Conservation (phyloP, 495 filamentous ascomycete species). For the Pseudomonodictys pantanalensis region DNA sequence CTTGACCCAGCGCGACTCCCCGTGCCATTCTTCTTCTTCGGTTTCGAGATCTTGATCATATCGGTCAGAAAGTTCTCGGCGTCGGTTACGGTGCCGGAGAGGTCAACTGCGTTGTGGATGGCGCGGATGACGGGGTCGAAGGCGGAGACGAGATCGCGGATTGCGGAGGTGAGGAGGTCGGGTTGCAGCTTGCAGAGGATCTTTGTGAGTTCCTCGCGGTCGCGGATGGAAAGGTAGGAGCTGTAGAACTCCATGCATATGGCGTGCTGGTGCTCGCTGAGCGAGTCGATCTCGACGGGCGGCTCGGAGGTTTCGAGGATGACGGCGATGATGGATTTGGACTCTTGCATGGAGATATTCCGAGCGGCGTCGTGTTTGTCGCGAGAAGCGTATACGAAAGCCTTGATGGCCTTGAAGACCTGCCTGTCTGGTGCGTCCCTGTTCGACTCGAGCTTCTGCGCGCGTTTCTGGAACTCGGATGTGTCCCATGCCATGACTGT, state of each 20-base stretch:
- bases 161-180: conserved; percentile 56
- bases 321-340: conserved; percentile 52
- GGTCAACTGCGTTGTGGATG: conserved; percentile 62
- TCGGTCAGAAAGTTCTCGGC: conserved; percentile 58
- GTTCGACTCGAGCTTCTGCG: conserved; percentile 52
- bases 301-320: conserved; percentile 45
- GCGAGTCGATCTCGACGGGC: conserved; percentile 27
- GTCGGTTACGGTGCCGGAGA: conserved; percentile 57
- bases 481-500: conserved; percentile 61
- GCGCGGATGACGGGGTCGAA: conserved; percentile 66
- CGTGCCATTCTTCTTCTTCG: conserved; percentile 21
- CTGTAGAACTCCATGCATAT: conserved; percentile 59
- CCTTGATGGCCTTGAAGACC: conserved; percentile 50
- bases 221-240: conserved; percentile 56
- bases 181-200: conserved; percentile 57
- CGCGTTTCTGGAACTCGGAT: conserved; percentile 53
- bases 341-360: conserved; percentile 29
- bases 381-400: conserved; percentile 46
- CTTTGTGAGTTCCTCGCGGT: conserved; percentile 58
- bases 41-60: conserved; percentile 52
- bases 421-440: conserved; percentile 49
- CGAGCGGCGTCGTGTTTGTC: conserved; percentile 50
- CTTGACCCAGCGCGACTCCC: conserved; percentile 5
- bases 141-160: conserved; percentile 54
- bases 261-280: conserved; percentile 52